A percentile compares a stretch with the other conserved stretches of the same genome.
These are phyloP conservation scores for Cryptosporidium sp. DNA, from an alignment of 169 alveolate genomes.

Conservation along the genomic window DNA sequence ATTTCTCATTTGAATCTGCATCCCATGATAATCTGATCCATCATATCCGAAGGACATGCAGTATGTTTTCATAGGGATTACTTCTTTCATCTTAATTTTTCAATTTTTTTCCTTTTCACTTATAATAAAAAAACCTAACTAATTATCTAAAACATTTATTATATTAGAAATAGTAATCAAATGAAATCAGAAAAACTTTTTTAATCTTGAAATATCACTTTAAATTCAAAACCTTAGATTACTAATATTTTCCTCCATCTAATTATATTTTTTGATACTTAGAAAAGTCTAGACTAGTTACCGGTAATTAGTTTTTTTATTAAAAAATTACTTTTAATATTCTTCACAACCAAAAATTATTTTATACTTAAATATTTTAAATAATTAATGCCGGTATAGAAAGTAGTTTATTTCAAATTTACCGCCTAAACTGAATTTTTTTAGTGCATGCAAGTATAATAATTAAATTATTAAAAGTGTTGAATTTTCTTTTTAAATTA, in stretches of 20 bases:
- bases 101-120: too few species aligned
- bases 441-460: not conserved
- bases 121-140: too few species aligned
- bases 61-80: conserved; percentile 76
- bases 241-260: not conserved
- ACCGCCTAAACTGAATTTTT: not conserved
- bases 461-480: not conserved
- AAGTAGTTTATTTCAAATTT: not conserved
- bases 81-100: not conserved
- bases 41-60: conserved; percentile 82
- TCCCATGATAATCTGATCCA: conserved; percentile 86
- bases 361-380: too few species aligned
- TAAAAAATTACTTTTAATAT: not conserved
- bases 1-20: conserved; percentile 82
- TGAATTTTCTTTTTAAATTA: not conserved
- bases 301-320: not conserved
- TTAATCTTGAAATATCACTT: not conserved
- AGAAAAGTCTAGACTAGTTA: not conserved
- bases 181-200: not conserved
- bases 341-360: not conserved
- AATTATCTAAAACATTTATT: not conserved
- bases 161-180: not conserved
- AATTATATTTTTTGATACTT: not conserved
- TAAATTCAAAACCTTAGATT: not conserved
- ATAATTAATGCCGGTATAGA: conserved; percentile 1